Conservation (phyloP, 2,329 filamentous ascomycete genomes). For the Penicillium capsulatum region DNA sequence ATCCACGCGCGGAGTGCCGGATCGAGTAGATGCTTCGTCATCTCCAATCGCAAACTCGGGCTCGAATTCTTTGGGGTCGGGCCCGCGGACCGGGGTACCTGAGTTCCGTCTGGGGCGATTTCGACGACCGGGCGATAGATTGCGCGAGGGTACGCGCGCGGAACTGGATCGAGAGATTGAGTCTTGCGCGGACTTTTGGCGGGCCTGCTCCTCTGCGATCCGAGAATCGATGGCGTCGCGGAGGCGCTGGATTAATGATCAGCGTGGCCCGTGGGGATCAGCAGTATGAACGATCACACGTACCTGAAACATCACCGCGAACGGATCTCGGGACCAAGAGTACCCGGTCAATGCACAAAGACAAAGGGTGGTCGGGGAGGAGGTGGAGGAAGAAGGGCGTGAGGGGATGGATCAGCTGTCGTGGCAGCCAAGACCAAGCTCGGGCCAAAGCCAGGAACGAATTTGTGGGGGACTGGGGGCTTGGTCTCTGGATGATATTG, state of each 20-base stretch:
- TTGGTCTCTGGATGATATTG: no score
- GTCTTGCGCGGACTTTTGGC: slow-evolving; percentile 56
- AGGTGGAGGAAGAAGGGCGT: slow-evolving; percentile 12
- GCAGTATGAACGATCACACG: slow-evolving; percentile 10
- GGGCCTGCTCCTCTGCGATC: slow-evolving; percentile 87
- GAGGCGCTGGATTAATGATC: slow-evolving; percentile 56
- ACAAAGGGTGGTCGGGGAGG: slow-evolving; percentile 6
- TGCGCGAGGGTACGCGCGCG: slow-evolving; percentile 36
- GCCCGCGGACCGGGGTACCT: slow-evolving; percentile 51
- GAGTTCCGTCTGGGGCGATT: slow-evolving; percentile 35
- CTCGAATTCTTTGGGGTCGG: slow-evolving; percentile 85
- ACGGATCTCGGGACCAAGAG: slow-evolving; percentile 16
- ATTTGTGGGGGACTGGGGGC: not conserved
- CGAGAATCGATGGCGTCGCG: slow-evolving; percentile 80
- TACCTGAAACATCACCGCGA: slow-evolving; percentile 28
- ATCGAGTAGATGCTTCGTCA: slow-evolving; percentile 63
- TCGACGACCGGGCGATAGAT: slow-evolving; percentile 28
- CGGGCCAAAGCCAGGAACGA: slow-evolving; percentile 1
- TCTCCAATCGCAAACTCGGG: slow-evolving; percentile 83
- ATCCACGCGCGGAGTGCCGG: slow-evolving; percentile 55
- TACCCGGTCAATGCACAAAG: slow-evolving; percentile 14
- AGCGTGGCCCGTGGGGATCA: slow-evolving; percentile 3
- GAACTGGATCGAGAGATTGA: slow-evolving; percentile 44
- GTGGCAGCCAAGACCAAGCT: slow-evolving; percentile 4
- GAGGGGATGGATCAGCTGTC: slow-evolving; percentile 16